Base-by-base conservation (phyloP, 495 filamentous ascomycete species). In the Penicillium coffeae region DNA sequence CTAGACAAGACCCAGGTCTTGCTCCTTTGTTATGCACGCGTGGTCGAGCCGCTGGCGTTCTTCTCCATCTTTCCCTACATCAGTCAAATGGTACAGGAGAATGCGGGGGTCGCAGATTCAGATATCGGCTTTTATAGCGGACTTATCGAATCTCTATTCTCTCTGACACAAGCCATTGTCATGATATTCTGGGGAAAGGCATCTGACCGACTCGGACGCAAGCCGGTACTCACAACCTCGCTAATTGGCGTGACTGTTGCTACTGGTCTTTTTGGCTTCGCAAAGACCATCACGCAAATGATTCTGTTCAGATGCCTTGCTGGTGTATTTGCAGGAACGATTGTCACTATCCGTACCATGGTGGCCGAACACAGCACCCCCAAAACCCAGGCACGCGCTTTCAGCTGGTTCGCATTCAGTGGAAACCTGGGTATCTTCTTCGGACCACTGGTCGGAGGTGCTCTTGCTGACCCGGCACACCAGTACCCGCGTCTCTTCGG, bases 61-160 rank as follows among this genome's bases (percentile, higher is more conserved):
- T 89, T 88, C 68, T 76, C 72, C 54, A 87, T 88, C 59, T 83
- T 89, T 59, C 86, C 86, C 0, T 89, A 84, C 65, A 78, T 89
- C 60, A 85, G 80, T 57, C 65, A 82, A 51, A 89, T 89, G 86
- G 76, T 84, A 3, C 68, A 76, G 55, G 68, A 79, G 22, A 79
- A 77, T 51, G 85, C 83, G 3, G 51, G 70, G 22, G 55, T 88
- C 8, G 38, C 62, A 14, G 71, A 80, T 44, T 56, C 67, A 27
- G 80, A 86, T 67, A 76, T 87, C 33, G 86, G 86, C 38, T 88
- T 87, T 66, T 88, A 86, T 65, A 77, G 70, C 48, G 86, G 86
- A 18, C 60, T 87, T 7, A 87, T 89, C 61, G 84, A 89, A 66
- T 86, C 84, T 16, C 60, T 85, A 10, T 88, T 87, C 63, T 84